A percentile compares a stretch with the other conserved stretches of the same genome.
phyloP scores from a whole-genome alignment of 192 early-diverging fungal species.

The Gaertneriomyces semiglobifer region DNA sequence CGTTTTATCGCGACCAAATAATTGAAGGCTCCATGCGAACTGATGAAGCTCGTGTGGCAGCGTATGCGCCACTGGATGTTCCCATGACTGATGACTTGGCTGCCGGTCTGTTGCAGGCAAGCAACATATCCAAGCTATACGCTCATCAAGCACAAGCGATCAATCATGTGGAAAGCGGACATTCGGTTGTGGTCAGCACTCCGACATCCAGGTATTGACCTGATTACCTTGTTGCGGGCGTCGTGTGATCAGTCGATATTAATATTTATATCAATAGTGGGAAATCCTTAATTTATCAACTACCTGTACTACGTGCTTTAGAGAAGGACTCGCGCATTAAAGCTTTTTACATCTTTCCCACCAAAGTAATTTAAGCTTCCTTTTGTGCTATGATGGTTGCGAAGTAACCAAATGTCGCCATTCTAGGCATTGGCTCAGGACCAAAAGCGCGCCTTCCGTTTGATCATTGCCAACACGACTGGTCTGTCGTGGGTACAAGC shows the following conservation, averaged over 20 bases:
- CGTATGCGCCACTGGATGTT: constrained; percentile 16
- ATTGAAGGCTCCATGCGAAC: constrained; percentile 12
- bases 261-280: constrained; percentile 49
- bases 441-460: constrained; percentile 55
- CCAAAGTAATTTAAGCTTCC: constrained; percentile 48
- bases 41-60: not conserved
- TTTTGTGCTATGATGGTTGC: not conserved
- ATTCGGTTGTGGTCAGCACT: constrained; percentile 65
- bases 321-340: constrained; percentile 34
- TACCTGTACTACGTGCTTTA: constrained; percentile 58
- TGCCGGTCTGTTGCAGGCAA: constrained; percentile 19
- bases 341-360: constrained; percentile 70
- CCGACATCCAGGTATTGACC: constrained; percentile 60
- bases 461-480: constrained; percentile 24
- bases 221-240: not conserved
- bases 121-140: constrained; percentile 51
- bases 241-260: constrained; percentile 1
- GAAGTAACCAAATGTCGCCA: too few relatives aligned
- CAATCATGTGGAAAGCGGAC: constrained; percentile 40
- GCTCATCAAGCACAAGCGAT: constrained; percentile 72
- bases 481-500: constrained; percentile 32
- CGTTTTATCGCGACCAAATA: constrained; percentile 47
- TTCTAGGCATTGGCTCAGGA: constrained; percentile 72
- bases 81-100: constrained; percentile 29
- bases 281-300: constrained; percentile 76